A percentile compares a stretch with the other conserved stretches of the same genome.
phyloP scores from a whole-genome alignment of 495 filamentous ascomycete species.

The Antarctomyces pellizariae region DNA sequence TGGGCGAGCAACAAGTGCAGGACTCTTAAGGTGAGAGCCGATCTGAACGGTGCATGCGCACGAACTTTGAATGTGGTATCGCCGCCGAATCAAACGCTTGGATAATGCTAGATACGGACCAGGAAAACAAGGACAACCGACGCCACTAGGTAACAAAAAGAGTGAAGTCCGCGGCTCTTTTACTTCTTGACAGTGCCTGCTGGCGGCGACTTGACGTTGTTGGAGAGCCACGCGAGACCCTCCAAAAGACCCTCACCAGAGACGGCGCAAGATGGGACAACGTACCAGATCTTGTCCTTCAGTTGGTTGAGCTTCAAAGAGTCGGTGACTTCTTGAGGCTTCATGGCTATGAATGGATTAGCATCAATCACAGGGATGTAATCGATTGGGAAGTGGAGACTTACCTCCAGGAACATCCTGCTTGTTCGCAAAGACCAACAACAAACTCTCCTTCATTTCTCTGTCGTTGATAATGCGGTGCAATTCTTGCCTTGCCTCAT shows the following conservation, averaged over 20 bases:
- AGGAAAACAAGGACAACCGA: no score
- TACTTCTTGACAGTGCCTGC: constrained; percentile 25
- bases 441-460: constrained; percentile 90
- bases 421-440: constrained; percentile 96
- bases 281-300: constrained; percentile 87
- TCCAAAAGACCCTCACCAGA: constrained; percentile 87
- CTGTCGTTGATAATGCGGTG: constrained; percentile 90
- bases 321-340: constrained; percentile 66
- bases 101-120: no score
- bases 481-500: constrained; percentile 74
- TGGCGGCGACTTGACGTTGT: constrained; percentile 67
- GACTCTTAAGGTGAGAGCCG: no score
- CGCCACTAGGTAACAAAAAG: no score
- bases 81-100: no score
- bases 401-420: constrained; percentile 75
- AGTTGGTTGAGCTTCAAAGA: constrained; percentile 62
- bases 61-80: no score
- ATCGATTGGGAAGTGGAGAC: constrained; percentile 10
- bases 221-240: constrained; percentile 80
- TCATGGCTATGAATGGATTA: constrained; percentile 37
- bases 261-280: constrained; percentile 85
- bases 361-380: constrained; percentile 2
- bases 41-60: no score
- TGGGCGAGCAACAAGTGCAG: no score
- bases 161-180: no score